Evolutionary conservation across 345 rosid genomes (phyloP), one percentile per base, ranked within the genome.

Genomic region (Camelina neglecta): DNA sequence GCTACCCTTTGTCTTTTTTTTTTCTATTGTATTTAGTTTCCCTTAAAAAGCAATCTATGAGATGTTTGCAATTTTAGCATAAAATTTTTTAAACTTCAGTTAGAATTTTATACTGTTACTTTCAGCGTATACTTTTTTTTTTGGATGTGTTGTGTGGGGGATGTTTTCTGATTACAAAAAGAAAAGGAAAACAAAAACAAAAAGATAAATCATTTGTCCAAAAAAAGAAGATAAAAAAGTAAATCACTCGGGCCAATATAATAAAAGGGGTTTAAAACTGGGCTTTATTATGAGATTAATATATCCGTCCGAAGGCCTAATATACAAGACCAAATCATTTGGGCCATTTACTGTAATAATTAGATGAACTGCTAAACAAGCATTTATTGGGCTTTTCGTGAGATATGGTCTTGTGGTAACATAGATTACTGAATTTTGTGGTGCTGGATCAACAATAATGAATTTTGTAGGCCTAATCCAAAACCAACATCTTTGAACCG

Each of bases 21-120:
- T 42, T 64, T 47, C 11, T 13, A 10, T 21, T 15, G 47, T 29
- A 29, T 29, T 29, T 36, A 8, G 9, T 67, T 49, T 67, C 29
- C 42, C n/a, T 57, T 67, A 29, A 3, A 23, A 65, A 58, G 51
- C 51, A 57, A 47, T 47, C 9, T 74, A 15, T 73, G 23, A 18
- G 9, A 62, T 62, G 42, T 64, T 10, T 62, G 13, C 49, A 41
- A 42, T 18, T 62, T 8, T 4, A 8, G 9, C 10, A 36, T 36
- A 2, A 36, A 36, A 4, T 18, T 18, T 36, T 36, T 35, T 1
- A 7, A 35, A 7, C 8, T 6, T 35, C 38, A 8, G 2, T 35
- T 35, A 33, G 8, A 33, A 33, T 1, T 8, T 33, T 6, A 33
- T 29, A 29, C 3, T 29, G 31, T 29, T 29, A 29, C 5, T 29